Conservation (phyloP, 441 rosid genomes). For the Hura crepitans region DNA sequence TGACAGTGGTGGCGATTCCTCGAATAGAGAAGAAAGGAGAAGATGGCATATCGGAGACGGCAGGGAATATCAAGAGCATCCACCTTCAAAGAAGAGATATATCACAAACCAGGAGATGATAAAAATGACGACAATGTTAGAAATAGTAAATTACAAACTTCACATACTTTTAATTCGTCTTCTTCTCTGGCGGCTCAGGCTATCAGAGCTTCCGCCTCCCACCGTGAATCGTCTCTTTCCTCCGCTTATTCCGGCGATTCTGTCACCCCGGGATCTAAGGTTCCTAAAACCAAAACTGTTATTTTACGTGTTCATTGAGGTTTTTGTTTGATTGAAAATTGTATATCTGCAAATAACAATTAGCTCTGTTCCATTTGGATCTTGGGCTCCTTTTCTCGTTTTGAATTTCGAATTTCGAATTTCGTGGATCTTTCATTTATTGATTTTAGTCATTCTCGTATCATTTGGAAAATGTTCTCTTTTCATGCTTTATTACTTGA, state of each 20-base stretch:
- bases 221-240: constrained; percentile 45
- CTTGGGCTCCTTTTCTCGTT: background rate
- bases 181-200: constrained; percentile 61
- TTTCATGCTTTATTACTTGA: background rate
- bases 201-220: constrained; percentile 60
- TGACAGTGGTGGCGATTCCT: constrained; percentile 4
- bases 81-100: constrained; percentile 73
- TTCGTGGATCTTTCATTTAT: background rate
- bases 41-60: constrained; percentile 88
- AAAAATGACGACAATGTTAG: background rate
- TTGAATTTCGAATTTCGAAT: background rate
- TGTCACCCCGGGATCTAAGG: constrained; percentile 57
- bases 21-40: constrained; percentile 5
- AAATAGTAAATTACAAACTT: constrained; percentile 31
- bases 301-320: background rate
- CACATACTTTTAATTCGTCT: constrained; percentile 40
- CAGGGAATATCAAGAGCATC: constrained; percentile 70
- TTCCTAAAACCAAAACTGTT: constrained; percentile 7
- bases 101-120: constrained; percentile 32
- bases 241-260: constrained; percentile 35
- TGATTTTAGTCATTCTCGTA: background rate
- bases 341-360: background rate
- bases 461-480: background rate
- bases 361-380: background rate
- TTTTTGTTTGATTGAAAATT: constrained; percentile 4